Evolutionary conservation across 192 early-diverging fungal genomes (phyloP), one percentile per base, ranked within the genome.

Genomic region (Polychytrium aggregatum): DNA sequence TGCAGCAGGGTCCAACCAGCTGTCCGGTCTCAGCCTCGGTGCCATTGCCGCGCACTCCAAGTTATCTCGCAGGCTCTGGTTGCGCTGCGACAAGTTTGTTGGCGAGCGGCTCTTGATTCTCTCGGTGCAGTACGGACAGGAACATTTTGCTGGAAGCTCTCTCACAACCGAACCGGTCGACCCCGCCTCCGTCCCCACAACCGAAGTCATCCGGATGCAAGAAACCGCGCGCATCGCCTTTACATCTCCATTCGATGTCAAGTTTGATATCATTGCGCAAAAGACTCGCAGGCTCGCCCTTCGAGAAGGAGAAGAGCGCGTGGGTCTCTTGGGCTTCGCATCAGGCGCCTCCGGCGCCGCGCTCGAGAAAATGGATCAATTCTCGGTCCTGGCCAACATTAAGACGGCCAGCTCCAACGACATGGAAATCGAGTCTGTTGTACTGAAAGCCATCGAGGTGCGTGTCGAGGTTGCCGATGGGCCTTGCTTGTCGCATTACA

Each of bases 171-270:
- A 54, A 33, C 43, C 55, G 5, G 61, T 52, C 33, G 28, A 69
- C 76, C 28, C 57, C 73, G 25, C 44, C 59, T 24, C 43, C 64
- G 14, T 44, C 59, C 16, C 41, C 41, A 9, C 43, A 59, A 37
- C 36, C 65, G 37, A 40, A 61, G 68, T 60, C 55, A 71, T 77
- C 30, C 67, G 81, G 29, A 82, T 81, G 39, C 55, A 51, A 30
- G 76, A 82, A 42, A 57, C 65, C 3, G 53, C 75, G 26, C 51
- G 76, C 25, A 59, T 84, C 9, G 57, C 60, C 1, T 84, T 81
- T 56, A 59, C 68, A 24, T 44, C 52, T 0, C 71, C 78, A 8
- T 84, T 84, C 62, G 68, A 69, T 28, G 54, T 60, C 1, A 43
- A 55, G 3, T 81, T 74, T 42, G 57, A 63, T 31, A 50, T 55